phyloP scores from a whole-genome alignment of 352 stramenopile species.

The Globisporangium middletonii region DNA sequence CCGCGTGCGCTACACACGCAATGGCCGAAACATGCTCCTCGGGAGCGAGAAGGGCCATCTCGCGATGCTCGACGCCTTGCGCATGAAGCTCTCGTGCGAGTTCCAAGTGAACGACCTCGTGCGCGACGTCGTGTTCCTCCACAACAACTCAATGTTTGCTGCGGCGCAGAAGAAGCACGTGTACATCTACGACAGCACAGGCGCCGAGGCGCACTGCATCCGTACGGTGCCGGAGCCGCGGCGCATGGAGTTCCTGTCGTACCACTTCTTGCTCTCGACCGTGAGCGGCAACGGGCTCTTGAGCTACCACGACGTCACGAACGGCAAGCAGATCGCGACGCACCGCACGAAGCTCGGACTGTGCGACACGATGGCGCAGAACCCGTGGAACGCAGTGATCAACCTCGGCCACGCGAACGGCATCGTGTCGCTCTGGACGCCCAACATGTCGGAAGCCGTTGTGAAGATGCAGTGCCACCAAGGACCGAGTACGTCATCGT shows the following conservation, averaged over 20 bases:
- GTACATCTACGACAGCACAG: slow-evolving; percentile 97
- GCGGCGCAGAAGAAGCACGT: slow-evolving; percentile 97
- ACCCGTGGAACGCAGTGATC: slow-evolving; percentile 96
- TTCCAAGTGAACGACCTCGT: slow-evolving; percentile 94
- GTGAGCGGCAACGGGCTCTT: slow-evolving; percentile 88
- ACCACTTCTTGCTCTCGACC: slow-evolving; percentile 98
- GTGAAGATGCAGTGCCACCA: slow-evolving; percentile 98
- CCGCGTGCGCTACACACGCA: slow-evolving; percentile 92
- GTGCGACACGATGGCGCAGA: slow-evolving; percentile 91
- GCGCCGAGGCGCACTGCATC: slow-evolving; percentile 96
- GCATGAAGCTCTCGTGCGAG: slow-evolving; percentile 90
- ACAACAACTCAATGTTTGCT: slow-evolving; percentile 97
- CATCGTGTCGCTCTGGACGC: slow-evolving; percentile 98
- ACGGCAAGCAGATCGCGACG: slow-evolving; percentile 88
- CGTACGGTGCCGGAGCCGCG: slow-evolving; percentile 89
- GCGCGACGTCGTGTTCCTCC: slow-evolving; percentile 94
- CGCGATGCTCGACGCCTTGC: slow-evolving; percentile 91
- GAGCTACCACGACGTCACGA: slow-evolving; percentile 97
- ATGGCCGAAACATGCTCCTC: slow-evolving; percentile 93
- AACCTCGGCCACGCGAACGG: slow-evolving; percentile 96
- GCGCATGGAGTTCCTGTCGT: slow-evolving; percentile 95
- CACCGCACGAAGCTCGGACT: slow-evolving; percentile 92
- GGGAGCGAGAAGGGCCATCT: slow-evolving; percentile 94
- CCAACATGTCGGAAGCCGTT: slow-evolving; percentile 90
- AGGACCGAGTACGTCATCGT: slow-evolving; percentile 90